phyloP scores from a whole-genome alignment of 495 filamentous ascomycete species.

The Neurospora sp. region DNA sequence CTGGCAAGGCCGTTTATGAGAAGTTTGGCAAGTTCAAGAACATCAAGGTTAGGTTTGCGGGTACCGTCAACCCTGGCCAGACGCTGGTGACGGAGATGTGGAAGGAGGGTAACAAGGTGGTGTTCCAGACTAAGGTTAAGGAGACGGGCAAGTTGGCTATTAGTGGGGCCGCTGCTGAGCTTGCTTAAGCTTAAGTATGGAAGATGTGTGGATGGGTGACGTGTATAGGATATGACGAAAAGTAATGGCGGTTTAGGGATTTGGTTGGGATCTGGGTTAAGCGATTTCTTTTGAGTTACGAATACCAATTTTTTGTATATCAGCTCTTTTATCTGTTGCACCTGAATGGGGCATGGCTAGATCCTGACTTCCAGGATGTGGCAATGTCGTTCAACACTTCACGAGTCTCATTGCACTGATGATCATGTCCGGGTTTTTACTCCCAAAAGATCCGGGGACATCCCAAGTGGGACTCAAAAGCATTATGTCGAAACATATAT shows the following conservation, averaged over 20 bases:
- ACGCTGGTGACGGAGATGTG: slow-evolving; percentile 96
- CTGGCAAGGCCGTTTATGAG: slow-evolving; percentile 80
- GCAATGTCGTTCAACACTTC: too few relatives aligned
- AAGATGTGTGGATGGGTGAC: not conserved
- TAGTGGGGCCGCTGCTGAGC: slow-evolving; percentile 76
- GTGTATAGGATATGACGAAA: not conserved
- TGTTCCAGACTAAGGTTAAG: slow-evolving; percentile 90
- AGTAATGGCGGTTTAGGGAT: not conserved
- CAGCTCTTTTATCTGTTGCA: not conserved
- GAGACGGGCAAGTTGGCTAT: slow-evolving; percentile 96
- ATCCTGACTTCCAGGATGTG: too few relatives aligned
- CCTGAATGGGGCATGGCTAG: not conserved
- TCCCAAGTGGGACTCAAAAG: not conserved
- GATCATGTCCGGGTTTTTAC: not conserved
- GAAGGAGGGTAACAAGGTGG: slow-evolving; percentile 80
- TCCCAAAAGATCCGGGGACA: not conserved
- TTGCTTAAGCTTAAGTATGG: slow-evolving; percentile 47
- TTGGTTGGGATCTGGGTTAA: not conserved
- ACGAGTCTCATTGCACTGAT: not conserved
- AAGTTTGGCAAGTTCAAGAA: slow-evolving; percentile 81
- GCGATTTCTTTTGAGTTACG: not conserved
- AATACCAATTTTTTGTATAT: not conserved
- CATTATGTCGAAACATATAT: not conserved
- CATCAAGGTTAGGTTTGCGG: slow-evolving; percentile 93
- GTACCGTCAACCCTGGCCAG: slow-evolving; percentile 86